These are phyloP conservation scores for Solanum lycopersicoides DNA, from an alignment of 257 asterid species.

Conservation along the genomic window DNA sequence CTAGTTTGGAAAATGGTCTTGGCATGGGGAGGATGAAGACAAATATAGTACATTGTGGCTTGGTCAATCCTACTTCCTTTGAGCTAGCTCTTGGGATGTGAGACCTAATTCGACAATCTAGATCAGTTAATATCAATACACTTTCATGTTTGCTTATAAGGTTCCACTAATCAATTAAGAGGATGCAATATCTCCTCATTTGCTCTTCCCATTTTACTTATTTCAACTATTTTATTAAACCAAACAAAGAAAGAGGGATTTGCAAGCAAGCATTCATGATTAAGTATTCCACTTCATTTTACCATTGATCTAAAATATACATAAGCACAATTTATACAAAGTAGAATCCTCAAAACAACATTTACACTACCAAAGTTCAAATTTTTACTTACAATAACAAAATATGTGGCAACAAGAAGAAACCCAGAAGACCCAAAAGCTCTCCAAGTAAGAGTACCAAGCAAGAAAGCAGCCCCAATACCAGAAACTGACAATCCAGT, in stretches of 20 bases:
- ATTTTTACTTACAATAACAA: slow-evolving; percentile 56
- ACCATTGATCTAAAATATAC: not conserved
- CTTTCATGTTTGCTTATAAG: not conserved
- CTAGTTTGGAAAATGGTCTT: not conserved
- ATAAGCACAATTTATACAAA: not conserved
- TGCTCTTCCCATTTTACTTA: not conserved
- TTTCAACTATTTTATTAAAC: not conserved
- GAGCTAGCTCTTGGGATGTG: not conserved
- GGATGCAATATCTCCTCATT: not conserved
- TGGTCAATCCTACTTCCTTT: not conserved
- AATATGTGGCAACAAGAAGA: slow-evolving; percentile 77
- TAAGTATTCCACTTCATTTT: not conserved
- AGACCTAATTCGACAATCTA: not conserved
- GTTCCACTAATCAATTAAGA: not conserved
- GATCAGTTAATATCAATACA: not conserved
- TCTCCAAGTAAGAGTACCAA: slow-evolving; percentile 93
- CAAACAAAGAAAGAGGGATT: not conserved
- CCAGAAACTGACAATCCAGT: slow-evolving; percentile 83
- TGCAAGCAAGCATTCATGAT: not conserved
- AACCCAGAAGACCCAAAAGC: slow-evolving; percentile 73
- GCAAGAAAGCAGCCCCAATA: slow-evolving; percentile 73
- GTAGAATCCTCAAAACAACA: not conserved
- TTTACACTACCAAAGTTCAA: not conserved
- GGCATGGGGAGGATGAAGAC: not conserved
- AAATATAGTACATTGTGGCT: not conserved